phyloP scores from a whole-genome alignment of 306 rosid species.

The Castanea sativa region DNA sequence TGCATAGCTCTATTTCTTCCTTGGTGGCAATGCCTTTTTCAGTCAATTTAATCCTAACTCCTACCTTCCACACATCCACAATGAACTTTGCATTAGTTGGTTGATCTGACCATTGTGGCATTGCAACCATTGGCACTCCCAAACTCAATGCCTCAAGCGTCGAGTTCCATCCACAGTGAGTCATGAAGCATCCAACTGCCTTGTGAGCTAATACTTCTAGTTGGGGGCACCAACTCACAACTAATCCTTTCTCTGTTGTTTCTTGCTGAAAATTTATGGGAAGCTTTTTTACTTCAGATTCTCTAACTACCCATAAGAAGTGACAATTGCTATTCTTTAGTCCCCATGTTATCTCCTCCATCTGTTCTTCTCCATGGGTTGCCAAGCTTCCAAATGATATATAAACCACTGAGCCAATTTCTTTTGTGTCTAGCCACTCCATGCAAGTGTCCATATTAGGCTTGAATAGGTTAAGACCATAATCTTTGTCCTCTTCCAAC shows the following conservation, averaged over 20 bases:
- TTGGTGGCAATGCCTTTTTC: too few species aligned
- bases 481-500: conserved; percentile 16
- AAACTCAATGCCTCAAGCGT: conserved; percentile 14
- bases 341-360: conserved; percentile 8
- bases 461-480: conserved; percentile 13
- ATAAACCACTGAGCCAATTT: conserved; percentile 5
- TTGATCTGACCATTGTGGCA: conserved; percentile 26
- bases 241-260: background rate
- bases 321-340: background rate
- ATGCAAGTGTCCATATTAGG: conserved; percentile 8
- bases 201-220: conserved; percentile 12
- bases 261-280: conserved; percentile 4
- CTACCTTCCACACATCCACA: conserved; percentile 10
- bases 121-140: conserved; percentile 18
- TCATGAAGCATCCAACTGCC: conserved; percentile 7
- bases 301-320: conserved; percentile 23
- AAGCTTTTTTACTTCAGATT: conserved; percentile 9
- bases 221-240: conserved; percentile 19
- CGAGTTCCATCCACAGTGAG: conserved; percentile 24
- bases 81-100: conserved; percentile 17
- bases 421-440: conserved; percentile 18
- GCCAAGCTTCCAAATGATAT: conserved; percentile 15
- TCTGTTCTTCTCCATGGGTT: conserved; percentile 15
- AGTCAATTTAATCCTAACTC: too few species aligned
- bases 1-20: too few species aligned